These are phyloP conservation scores for Nigrospora oryzae DNA, from an alignment of 2,329 filamentous ascomycete genomes.

Conservation along the genomic window DNA sequence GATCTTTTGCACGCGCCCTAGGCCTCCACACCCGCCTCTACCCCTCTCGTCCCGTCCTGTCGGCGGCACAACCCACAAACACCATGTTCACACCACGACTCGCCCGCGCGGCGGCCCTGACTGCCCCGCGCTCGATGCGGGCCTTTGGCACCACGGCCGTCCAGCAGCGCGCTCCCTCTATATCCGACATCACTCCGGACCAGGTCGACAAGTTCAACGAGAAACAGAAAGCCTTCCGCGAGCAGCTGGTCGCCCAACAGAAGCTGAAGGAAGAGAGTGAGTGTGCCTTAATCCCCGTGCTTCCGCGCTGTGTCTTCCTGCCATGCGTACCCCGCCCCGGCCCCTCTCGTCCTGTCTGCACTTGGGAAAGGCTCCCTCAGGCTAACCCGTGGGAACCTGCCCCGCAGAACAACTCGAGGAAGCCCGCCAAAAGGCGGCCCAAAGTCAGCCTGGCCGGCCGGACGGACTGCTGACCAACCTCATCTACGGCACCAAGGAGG, in stretches of 20 bases:
- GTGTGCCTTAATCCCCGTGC: conserved; percentile 30
- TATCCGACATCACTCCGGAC: conserved; percentile 74
- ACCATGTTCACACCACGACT: conserved; percentile 44
- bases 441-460: conserved; percentile 53
- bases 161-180: conserved; percentile 54
- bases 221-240: conserved; percentile 81
- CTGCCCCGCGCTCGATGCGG: conserved; percentile 41
- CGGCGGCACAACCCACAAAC: background rate
- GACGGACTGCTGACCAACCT: conserved; percentile 71
- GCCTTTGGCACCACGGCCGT: conserved; percentile 48
- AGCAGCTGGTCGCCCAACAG: conserved; percentile 67
- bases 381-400: conserved; percentile 53
- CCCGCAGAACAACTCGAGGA: conserved; percentile 25
- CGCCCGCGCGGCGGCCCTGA: conserved; percentile 33
- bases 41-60: background rate
- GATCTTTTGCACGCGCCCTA: too few relatives aligned
- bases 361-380: conserved; percentile 19
- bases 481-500: conserved; percentile 96
- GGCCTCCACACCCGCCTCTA: background rate
- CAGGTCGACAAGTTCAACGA: conserved; percentile 68
- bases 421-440: conserved; percentile 42
- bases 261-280: conserved; percentile 83
- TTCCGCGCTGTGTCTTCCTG: conserved; percentile 19
- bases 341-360: conserved; percentile 26
- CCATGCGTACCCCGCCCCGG: conserved; percentile 31